A percentile compares a stretch with the other conserved stretches of the same genome.
These are phyloP conservation scores for Mycena sanguinolenta DNA, from an alignment of 768 basidiomycete species.

Conservation along the genomic window DNA sequence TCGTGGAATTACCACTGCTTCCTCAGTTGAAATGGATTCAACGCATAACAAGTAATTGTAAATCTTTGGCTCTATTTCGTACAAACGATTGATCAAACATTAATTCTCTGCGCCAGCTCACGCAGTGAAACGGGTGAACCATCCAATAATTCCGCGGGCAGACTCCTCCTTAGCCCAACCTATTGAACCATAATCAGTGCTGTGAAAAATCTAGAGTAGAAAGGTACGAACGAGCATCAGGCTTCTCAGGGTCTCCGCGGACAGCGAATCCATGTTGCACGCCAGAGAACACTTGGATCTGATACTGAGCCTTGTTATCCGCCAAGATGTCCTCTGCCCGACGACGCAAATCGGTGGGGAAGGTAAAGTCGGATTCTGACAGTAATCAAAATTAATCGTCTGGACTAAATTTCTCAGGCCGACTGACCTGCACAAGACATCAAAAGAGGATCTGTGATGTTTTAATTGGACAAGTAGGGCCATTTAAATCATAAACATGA, in stretches of 20 bases:
- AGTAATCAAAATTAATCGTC: background rate
- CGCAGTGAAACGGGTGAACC: conserved; percentile 63
- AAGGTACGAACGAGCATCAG: conserved; percentile 43
- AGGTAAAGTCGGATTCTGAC: conserved; percentile 67
- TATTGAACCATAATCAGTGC: conserved; percentile 40
- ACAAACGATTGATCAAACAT: no score
- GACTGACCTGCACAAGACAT: conserved; percentile 69
- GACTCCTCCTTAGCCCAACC: conserved; percentile 75
- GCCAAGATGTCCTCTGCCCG: conserved; percentile 69
- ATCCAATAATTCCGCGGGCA: conserved; percentile 61
- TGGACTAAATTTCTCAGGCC: background rate
- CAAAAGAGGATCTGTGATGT: conserved; percentile 61
- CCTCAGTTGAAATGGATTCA: no score
- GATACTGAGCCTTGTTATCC: conserved; percentile 64
- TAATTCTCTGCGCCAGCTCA: background rate
- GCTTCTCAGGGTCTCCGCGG: conserved; percentile 57
- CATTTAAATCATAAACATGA: background rate
- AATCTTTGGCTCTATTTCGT: no score
- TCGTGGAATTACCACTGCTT: no score
- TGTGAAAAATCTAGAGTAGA: no score
- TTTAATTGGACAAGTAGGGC: background rate
- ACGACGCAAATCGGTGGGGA: conserved; percentile 65
- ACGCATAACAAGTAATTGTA: no score
- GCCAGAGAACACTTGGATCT: conserved; percentile 70
- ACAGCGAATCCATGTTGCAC: conserved; percentile 64